Conservation (phyloP, 805 yeast genomes). For the Candida caryicola region DNA sequence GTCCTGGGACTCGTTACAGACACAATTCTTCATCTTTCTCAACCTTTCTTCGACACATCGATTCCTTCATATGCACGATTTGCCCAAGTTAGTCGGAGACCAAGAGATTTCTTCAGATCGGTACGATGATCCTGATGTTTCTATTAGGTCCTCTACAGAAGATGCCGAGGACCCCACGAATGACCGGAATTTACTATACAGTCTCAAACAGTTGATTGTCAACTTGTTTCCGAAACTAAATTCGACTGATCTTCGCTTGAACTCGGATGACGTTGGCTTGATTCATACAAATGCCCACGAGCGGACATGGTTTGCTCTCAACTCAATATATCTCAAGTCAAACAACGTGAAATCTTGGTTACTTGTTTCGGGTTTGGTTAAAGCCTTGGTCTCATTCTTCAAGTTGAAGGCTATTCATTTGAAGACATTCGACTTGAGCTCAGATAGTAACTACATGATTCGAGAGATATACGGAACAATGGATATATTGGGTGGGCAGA, state of each 20-base stretch:
- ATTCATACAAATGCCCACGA: neutral
- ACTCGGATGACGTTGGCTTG: slow-evolving; percentile 12
- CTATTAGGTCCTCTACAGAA: slow-evolving; percentile 7
- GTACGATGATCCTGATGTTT: slow-evolving; percentile 9
- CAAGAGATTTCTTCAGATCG: slow-evolving; percentile 7
- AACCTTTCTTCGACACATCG: slow-evolving; percentile 41
- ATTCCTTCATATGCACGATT: slow-evolving; percentile 25
- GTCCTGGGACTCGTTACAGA: slow-evolving; percentile 39
- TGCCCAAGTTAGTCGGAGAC: slow-evolving; percentile 27
- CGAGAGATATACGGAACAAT: neutral
- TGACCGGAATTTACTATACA: slow-evolving; percentile 13
- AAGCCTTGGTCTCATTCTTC: slow-evolving; percentile 31
- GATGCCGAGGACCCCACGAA: slow-evolving; percentile 1
- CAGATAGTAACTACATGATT: neutral
- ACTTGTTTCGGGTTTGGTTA: slow-evolving; percentile 30
- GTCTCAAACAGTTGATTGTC: slow-evolving; percentile 22
- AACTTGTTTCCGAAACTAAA: slow-evolving; percentile 16
- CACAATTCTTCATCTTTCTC: slow-evolving; percentile 45
- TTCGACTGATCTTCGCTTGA: slow-evolving; percentile 11
- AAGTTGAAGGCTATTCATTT: slow-evolving; percentile 14
- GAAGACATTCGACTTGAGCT: slow-evolving; percentile 3
- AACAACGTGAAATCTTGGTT: slow-evolving; percentile 39
- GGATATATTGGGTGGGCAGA: neutral
- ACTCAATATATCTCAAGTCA: slow-evolving; percentile 20
- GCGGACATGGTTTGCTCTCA: slow-evolving; percentile 25